phyloP scores from a whole-genome alignment of 1,284 basidiomycete species.

The Cutaneotrichosporon curvatum region DNA sequence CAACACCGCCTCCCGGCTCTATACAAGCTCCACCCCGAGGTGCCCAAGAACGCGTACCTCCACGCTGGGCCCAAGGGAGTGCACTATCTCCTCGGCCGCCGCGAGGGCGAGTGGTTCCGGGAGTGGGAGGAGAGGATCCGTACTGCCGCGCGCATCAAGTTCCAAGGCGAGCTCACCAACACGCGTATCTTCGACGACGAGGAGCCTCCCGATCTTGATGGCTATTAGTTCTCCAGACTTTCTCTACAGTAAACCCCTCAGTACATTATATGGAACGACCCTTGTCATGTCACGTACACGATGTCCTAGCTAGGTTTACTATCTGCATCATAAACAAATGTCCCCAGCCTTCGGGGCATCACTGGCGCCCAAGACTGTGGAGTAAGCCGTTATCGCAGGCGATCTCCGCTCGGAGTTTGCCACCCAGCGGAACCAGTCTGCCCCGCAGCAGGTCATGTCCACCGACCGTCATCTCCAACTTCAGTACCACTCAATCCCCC shows the following conservation, averaged over 20 bases:
- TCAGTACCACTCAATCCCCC: background rate
- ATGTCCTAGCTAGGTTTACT: no score
- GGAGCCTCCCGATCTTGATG: slow-evolving; percentile 16
- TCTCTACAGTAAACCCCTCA: background rate
- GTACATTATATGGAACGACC: background rate
- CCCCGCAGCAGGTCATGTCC: background rate
- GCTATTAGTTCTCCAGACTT: slow-evolving; percentile 11
- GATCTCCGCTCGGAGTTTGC: no score
- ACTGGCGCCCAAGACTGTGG: no score
- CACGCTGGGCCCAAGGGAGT: slow-evolving; percentile 37
- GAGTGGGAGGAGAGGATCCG: slow-evolving; percentile 60
- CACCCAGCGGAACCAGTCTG: slow-evolving; percentile 5
- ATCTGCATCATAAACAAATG: no score
- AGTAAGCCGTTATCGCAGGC: no score
- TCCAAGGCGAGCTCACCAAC: slow-evolving; percentile 28
- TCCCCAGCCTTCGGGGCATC: no score
- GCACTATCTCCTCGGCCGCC: slow-evolving; percentile 51
- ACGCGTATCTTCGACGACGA: slow-evolving; percentile 7
- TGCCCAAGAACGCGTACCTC: slow-evolving; percentile 26
- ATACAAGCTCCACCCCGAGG: slow-evolving; percentile 35
- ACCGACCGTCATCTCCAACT: background rate
- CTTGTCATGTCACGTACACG: background rate
- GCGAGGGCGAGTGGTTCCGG: slow-evolving; percentile 69
- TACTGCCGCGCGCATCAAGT: slow-evolving; percentile 49
- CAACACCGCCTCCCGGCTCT: slow-evolving; percentile 25